Conservation (phyloP, 345 rosid genomes). For the Raphanus sativus region DNA sequence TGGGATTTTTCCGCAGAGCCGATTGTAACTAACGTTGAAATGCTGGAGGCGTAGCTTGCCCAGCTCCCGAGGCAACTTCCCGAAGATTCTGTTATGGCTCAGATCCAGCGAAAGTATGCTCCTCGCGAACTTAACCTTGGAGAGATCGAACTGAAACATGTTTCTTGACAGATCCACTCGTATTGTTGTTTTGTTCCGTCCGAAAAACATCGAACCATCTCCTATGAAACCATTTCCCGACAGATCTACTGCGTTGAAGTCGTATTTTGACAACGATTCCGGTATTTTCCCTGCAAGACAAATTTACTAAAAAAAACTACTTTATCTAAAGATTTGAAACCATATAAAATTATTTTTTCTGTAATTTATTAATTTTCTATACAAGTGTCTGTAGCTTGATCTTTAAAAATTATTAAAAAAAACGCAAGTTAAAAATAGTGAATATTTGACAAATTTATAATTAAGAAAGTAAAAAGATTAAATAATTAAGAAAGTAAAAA, state of each 20-base stretch:
- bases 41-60: slow-evolving; percentile 36
- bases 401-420: too few relatives aligned
- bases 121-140: slow-evolving; percentile 50
- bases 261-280: slow-evolving; percentile 50
- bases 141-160: slow-evolving; percentile 55
- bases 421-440: too few relatives aligned
- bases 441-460: too few relatives aligned
- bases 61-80: slow-evolving; percentile 53
- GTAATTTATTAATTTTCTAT: too few relatives aligned
- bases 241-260: slow-evolving; percentile 51
- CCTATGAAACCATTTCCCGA: slow-evolving; percentile 58
- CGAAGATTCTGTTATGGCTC: slow-evolving; percentile 64
- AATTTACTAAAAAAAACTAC: too few relatives aligned
- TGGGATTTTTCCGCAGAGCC: slow-evolving; percentile 69
- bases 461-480: too few relatives aligned
- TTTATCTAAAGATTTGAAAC: too few relatives aligned
- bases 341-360: too few relatives aligned
- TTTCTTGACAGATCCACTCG: slow-evolving; percentile 60
- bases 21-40: slow-evolving; percentile 70
- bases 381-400: too few relatives aligned
- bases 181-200: slow-evolving; percentile 52
- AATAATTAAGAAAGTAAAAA: too few relatives aligned
- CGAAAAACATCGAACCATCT: slow-evolving; percentile 71
- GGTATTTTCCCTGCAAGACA: slow-evolving; percentile 48
- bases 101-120: slow-evolving; percentile 51